These are phyloP conservation scores for Fusarium nanum DNA, from an alignment of 2,329 filamentous ascomycete genomes.

Conservation along the genomic window DNA sequence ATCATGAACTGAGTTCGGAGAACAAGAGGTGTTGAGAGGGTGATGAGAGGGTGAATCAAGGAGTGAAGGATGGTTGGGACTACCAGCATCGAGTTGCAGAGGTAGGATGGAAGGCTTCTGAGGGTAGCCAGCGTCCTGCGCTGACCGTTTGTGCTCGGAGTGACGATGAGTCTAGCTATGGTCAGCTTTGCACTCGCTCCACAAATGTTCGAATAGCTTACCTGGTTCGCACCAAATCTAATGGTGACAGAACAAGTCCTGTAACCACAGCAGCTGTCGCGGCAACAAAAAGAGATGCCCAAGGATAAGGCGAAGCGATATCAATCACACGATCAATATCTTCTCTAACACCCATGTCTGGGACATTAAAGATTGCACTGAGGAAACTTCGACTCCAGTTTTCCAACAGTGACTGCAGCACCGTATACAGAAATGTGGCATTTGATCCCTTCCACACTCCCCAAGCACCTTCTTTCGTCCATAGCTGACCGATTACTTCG, in stretches of 20 bases:
- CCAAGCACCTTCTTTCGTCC: constrained; percentile 88
- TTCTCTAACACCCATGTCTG: constrained; percentile 81
- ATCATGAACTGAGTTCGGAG: constrained; percentile 87
- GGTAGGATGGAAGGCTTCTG: constrained; percentile 79
- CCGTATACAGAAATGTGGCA: constrained; percentile 89
- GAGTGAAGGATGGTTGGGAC: constrained; percentile 90
- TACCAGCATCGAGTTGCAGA: constrained; percentile 76
- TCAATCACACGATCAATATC: constrained; percentile 80
- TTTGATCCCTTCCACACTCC: constrained; percentile 97
- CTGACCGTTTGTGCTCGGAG: constrained; percentile 78
- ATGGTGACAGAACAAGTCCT: constrained; percentile 82
- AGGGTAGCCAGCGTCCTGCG: constrained; percentile 83
- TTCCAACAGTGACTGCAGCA: constrained; percentile 87
- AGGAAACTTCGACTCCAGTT: constrained; percentile 92
- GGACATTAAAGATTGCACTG: constrained; percentile 90
- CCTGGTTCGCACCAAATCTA: constrained; percentile 88
- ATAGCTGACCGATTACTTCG: constrained; percentile 87
- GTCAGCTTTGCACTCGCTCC: constrained; percentile 44
- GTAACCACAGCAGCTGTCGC: constrained; percentile 74
- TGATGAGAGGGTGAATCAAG: constrained; percentile 83
- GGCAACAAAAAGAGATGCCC: constrained; percentile 81
- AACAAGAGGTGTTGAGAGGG: constrained; percentile 83
- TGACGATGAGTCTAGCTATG: constrained; percentile 78
- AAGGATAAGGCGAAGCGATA: constrained; percentile 81
- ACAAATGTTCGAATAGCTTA: constrained; percentile 41